phyloP scores from a whole-genome alignment of 805 yeast species.

The Wickerhamiella sergipiensis region DNA sequence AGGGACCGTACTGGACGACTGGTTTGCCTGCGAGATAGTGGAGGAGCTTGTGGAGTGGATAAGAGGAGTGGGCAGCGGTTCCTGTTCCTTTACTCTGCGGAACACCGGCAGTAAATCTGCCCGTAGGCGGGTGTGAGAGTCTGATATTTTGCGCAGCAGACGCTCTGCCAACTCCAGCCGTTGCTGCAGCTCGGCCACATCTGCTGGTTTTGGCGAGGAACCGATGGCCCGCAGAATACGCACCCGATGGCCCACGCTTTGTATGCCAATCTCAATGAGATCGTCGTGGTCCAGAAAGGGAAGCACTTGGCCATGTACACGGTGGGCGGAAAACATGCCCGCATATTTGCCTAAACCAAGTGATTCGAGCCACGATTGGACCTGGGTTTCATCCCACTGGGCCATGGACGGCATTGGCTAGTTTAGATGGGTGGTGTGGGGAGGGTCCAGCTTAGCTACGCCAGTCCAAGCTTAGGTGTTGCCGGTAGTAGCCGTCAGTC shows the following conservation, averaged over 20 bases:
- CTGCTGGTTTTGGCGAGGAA: constrained; percentile 19
- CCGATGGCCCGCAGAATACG: constrained; percentile 45
- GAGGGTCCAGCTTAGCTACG: too few relatives aligned
- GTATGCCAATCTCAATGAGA: constrained; percentile 58
- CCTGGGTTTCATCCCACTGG: not conserved
- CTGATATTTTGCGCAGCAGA: constrained; percentile 33
- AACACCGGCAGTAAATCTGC: constrained; percentile 54
- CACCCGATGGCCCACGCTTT: constrained; percentile 41
- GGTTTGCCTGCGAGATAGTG: not conserved
- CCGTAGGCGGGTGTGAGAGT: constrained; percentile 41
- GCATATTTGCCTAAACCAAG: constrained; percentile 11
- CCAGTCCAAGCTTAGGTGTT: too few relatives aligned
- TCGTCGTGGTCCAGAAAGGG: constrained; percentile 58
- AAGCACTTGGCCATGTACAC: constrained; percentile 59
- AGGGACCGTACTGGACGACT: not conserved
- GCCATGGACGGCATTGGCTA: constrained; percentile 1
- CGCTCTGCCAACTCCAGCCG: constrained; percentile 23
- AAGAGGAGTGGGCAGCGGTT: constrained; percentile 56
- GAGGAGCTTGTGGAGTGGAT: constrained; percentile 2
- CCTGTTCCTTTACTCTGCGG: constrained; percentile 44
- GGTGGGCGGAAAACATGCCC: constrained; percentile 35
- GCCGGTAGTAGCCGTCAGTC: too few relatives aligned
- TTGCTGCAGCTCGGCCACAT: constrained; percentile 5
- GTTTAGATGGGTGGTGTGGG: not conserved
- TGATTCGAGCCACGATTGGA: not conserved